These are phyloP conservation scores for Leccinum rimulosum DNA, from an alignment of 768 basidiomycete genomes.

Conservation along the genomic window DNA sequence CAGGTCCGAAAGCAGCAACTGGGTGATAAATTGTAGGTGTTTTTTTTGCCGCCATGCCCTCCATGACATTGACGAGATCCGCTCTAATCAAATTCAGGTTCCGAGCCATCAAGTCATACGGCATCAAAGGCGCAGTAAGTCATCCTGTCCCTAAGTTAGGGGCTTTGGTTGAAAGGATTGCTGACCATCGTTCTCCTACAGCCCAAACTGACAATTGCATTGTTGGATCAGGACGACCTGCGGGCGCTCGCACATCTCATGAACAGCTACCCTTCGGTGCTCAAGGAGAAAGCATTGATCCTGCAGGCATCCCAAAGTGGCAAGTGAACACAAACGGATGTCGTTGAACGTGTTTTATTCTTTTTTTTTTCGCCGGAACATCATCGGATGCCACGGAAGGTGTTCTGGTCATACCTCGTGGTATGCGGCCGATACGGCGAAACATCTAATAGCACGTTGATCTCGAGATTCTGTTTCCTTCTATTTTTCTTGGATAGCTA, in stretches of 20 bases:
- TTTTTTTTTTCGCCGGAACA: not conserved
- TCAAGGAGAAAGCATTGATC: conserved; percentile 70
- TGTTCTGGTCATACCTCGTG: not conserved
- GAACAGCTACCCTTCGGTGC: conserved; percentile 79
- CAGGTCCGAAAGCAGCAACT: conserved; percentile 75
- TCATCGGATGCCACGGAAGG: not conserved
- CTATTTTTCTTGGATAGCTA: conserved; percentile 11
- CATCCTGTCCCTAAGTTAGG: not conserved
- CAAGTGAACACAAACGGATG: conserved; percentile 16
- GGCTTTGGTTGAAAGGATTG: not conserved
- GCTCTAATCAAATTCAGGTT: conserved; percentile 38
- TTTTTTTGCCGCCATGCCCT: conserved; percentile 7
- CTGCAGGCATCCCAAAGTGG: conserved; percentile 27
- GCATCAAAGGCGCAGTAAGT: conserved; percentile 77
- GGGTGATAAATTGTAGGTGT: conserved; percentile 69
- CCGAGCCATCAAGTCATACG: conserved; percentile 67
- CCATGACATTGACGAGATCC: conserved; percentile 15
- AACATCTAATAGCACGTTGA: not conserved
- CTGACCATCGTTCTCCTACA: conserved; percentile 26
- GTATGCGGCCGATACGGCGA: not conserved
- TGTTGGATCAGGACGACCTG: conserved; percentile 84
- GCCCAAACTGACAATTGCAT: conserved; percentile 82
- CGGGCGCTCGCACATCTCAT: conserved; percentile 80
- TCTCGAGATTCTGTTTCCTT: conserved; percentile 1
- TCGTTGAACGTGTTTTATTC: not conserved